Evolutionary conservation across 2,329 filamentous ascomycete genomes (phyloP).

Genomic region (Pseudomassariella vexata): DNA sequence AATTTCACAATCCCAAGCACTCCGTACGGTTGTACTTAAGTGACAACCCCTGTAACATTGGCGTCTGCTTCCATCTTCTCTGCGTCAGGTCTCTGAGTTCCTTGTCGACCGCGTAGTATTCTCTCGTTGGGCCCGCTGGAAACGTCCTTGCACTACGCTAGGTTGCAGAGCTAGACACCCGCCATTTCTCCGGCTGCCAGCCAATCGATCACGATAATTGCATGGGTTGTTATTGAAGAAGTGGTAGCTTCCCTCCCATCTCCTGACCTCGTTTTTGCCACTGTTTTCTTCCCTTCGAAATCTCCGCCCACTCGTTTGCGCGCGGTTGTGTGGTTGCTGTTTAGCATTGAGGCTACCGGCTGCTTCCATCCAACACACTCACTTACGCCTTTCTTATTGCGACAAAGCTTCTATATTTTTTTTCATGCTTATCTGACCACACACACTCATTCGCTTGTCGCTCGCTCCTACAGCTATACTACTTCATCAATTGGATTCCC

Average conservation of each 20-base stretch:
- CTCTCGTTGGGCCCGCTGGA: conserved; percentile 8
- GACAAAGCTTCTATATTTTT: conserved; percentile 5
- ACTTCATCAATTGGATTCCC: conserved; percentile 1
- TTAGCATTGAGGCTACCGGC: conserved; percentile 5
- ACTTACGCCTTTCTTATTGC: conserved; percentile 2
- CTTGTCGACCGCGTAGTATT: too few relatives aligned
- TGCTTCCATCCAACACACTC: conserved; percentile 9
- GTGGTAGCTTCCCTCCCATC: conserved; percentile 16
- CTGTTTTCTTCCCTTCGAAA: conserved; percentile 17
- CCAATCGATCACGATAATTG: conserved; percentile 30
- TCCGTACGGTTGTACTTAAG: too few relatives aligned
- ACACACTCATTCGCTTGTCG: conserved; percentile 7
- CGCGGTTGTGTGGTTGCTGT: conserved; percentile 7
- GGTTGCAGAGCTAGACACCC: conserved; percentile 22
- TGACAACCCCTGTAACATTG: too few relatives aligned
- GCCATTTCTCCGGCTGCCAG: conserved; percentile 17
- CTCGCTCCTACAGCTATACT: conserved; percentile 6
- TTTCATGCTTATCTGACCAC: conserved; percentile 7
- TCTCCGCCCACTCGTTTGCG: too few relatives aligned
- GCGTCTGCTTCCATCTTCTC: too few relatives aligned
- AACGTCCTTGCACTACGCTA: conserved; percentile 21
- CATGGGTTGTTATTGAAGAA: conserved; percentile 21
- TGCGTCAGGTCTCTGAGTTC: too few relatives aligned
- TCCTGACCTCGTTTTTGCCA: conserved; percentile 13
- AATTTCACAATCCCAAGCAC: too few relatives aligned